Base-by-base conservation (phyloP, 2,329 filamentous ascomycete genomes). In the Hypoxylon sp. region DNA sequence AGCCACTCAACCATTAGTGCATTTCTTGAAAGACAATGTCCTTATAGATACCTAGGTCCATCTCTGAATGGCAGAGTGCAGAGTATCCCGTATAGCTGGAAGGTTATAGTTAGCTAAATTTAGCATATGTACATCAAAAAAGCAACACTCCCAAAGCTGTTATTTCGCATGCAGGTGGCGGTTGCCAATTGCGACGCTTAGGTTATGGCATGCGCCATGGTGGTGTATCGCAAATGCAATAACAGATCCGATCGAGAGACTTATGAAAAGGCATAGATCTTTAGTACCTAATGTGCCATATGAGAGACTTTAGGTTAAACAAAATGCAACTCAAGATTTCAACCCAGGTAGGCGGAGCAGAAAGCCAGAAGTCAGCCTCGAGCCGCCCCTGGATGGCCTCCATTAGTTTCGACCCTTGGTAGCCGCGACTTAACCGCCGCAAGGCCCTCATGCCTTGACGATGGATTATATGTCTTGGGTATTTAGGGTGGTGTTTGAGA, bases 341-440 rank as follows among this genome's bases (percentile, higher is more conserved):
- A 8, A 11, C 19, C 20, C 41, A 24, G n/a, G 41, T 22, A 8
- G 41, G 41, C 41, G 41, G 10, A 11, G 41, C 10, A 24, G 41
- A 20, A 13, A n/a, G 37, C 37, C 37, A 8, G 37, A 13, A 17
- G 11, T 24, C 41, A 46, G 41, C 41, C 22, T 46, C 41, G 24
- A 46, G 41, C 41, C 41, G 22, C 41, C 41, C 41, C 41, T 46
- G 41, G 24, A 46, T 6, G 11, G 41, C 41, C 37, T 20, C n/a
- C 19, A 24, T 24, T 46, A 20, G 11, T 11, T 7, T 44, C 41
- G 41, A 26, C 24, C 24, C 4, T n/a, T n/a, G n/a, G n/a, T n/a
- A 26, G n/a, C n/a, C 13, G n/a, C 34, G n/a, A 3, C 11, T 39
- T 6, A 22, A 22, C 41, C 6, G 19, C 8, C 6, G 19, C 2